A percentile compares a stretch with the other conserved stretches of the same genome.
These are phyloP conservation scores for Fusarium sp. DNA, from an alignment of 2,329 filamentous ascomycete genomes.

Conservation along the genomic window DNA sequence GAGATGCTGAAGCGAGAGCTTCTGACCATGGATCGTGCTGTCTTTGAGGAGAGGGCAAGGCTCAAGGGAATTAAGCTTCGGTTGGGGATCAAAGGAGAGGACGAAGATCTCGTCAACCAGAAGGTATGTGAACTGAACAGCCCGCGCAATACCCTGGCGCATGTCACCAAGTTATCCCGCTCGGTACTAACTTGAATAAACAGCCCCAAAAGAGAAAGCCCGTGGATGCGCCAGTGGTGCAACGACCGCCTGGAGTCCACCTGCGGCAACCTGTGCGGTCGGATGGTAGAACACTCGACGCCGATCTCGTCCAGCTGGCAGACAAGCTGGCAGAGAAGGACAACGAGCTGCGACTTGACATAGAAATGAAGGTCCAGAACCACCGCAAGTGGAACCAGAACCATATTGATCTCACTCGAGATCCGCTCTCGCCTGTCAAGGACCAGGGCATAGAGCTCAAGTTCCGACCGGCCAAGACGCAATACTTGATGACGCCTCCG, in stretches of 20 bases:
- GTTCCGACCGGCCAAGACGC: slow-evolving; percentile 79
- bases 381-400: slow-evolving; percentile 93
- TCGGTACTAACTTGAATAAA: slow-evolving; percentile 52
- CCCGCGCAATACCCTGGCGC: slow-evolving; percentile 33
- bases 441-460: slow-evolving; percentile 71
- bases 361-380: slow-evolving; percentile 88
- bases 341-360: slow-evolving; percentile 81
- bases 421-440: slow-evolving; percentile 82
- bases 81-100: slow-evolving; percentile 89
- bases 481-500: slow-evolving; percentile 76
- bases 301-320: slow-evolving; percentile 81
- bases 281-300: slow-evolving; percentile 78
- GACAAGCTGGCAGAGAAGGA: slow-evolving; percentile 86
- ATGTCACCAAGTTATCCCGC: slow-evolving; percentile 39
- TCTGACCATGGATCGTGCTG: slow-evolving; percentile 77
- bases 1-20: slow-evolving; percentile 84
- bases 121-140: slow-evolving; percentile 71
- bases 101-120: slow-evolving; percentile 94
- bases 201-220: slow-evolving; percentile 78
- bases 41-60: slow-evolving; percentile 85
- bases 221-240: slow-evolving; percentile 69
- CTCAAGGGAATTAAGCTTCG: slow-evolving; percentile 91
- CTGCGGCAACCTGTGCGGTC: slow-evolving; percentile 76
- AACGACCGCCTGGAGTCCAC: slow-evolving; percentile 72
- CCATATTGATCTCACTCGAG: slow-evolving; percentile 88